phyloP scores from a whole-genome alignment of 2,329 filamentous ascomycete genomes.

The Cladosporium sp. region DNA sequence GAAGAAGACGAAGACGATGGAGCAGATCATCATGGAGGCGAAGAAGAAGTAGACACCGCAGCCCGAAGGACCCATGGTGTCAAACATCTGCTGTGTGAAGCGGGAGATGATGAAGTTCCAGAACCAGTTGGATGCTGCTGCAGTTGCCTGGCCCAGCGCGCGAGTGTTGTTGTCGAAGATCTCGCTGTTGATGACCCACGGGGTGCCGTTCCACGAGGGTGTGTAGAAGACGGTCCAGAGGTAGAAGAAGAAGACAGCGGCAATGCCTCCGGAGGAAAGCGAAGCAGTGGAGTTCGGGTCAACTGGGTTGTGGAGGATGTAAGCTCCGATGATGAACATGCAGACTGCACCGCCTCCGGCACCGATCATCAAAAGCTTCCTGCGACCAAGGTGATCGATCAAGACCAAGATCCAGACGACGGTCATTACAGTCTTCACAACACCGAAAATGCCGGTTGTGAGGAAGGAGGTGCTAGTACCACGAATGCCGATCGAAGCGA shows the following conservation, averaged over 20 bases:
- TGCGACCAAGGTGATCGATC: constrained; percentile 65
- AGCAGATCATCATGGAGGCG: constrained; percentile 50
- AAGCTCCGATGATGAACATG: constrained; percentile 66
- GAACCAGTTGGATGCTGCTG: constrained; percentile 72
- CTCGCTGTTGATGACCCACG: constrained; percentile 69
- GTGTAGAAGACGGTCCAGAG: constrained; percentile 74
- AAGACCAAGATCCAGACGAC: constrained; percentile 70
- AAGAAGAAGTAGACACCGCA: constrained; percentile 50
- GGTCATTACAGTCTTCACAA: constrained; percentile 71
- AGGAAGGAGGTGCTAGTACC: constrained; percentile 62
- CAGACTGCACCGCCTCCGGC: constrained; percentile 63
- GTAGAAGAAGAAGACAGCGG: constrained; percentile 72
- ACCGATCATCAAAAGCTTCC: constrained; percentile 67
- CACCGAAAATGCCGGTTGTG: constrained; percentile 75
- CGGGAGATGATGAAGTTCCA: constrained; percentile 70
- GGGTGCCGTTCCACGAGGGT: constrained; percentile 41
- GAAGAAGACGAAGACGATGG: constrained; percentile 51
- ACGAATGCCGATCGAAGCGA: constrained; percentile 64
- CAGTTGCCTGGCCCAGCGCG: constrained; percentile 70
- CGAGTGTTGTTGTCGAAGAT: constrained; percentile 73
- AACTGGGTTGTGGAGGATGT: constrained; percentile 46
- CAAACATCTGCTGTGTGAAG: constrained; percentile 67
- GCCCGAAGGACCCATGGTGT: constrained; percentile 42
- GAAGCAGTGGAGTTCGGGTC: constrained; percentile 32
- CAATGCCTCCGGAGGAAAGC: constrained; percentile 55